Evolutionary conservation across 257 asterid genomes (phyloP).

Genomic region (Leptodermis oblonga): DNA sequence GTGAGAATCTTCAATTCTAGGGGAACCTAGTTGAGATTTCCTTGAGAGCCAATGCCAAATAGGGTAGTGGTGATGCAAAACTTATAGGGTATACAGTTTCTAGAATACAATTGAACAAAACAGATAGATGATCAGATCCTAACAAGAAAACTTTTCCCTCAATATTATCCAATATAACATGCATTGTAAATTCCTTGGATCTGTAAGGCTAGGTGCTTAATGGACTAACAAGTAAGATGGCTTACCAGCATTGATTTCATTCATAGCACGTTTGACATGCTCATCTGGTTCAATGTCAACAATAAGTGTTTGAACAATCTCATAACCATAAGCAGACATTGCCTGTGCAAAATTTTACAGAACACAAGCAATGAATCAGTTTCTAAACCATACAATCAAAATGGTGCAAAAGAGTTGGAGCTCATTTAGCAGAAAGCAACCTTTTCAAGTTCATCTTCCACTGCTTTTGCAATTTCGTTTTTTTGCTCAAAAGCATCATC

Average conservation of each 20-base stretch:
- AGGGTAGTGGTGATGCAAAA: background rate
- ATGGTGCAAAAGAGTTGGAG: background rate
- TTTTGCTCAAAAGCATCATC: constrained; percentile 79
- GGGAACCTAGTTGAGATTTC: background rate
- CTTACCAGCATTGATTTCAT: constrained; percentile 69
- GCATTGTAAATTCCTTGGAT: background rate
- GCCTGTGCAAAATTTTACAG: constrained; percentile 38
- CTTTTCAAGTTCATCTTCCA: constrained; percentile 82
- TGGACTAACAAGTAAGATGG: background rate
- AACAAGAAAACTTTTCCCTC: background rate
- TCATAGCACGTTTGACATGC: constrained; percentile 81
- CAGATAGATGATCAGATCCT: background rate
- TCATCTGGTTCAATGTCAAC: constrained; percentile 79
- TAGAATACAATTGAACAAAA: background rate
- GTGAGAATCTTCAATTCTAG: background rate
- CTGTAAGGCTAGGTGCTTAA: background rate
- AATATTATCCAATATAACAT: background rate
- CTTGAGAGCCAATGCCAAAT: background rate
- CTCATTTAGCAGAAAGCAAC: constrained; percentile 19
- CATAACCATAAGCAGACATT: constrained; percentile 78
- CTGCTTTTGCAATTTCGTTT: constrained; percentile 71
- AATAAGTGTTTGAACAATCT: constrained; percentile 83
- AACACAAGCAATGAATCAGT: background rate
- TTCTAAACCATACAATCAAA: background rate
- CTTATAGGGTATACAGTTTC: background rate